Percentiles rank a stretch among this genome's conserved stretches.
Evolutionary conservation across 108 stramenopile species (phyloP).

Genomic region (Fistulifera solaris): DNA sequence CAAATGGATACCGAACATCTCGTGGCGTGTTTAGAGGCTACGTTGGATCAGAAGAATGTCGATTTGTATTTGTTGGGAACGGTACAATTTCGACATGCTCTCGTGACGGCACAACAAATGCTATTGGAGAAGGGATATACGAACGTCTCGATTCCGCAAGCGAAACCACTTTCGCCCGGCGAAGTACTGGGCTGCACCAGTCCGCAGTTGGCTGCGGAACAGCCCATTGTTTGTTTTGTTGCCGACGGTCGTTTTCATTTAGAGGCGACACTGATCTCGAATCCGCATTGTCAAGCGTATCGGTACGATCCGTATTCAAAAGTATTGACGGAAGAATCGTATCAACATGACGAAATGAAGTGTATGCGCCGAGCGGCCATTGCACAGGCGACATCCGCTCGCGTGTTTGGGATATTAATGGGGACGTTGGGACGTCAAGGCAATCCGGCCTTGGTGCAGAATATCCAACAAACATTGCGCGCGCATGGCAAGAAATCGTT

Average conservation of each 20-base stretch:
- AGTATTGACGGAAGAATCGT: conserved; percentile 80
- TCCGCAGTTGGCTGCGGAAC: conserved; percentile 40
- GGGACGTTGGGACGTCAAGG: conserved; percentile 98
- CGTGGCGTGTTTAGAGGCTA: conserved; percentile 67
- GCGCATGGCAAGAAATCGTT: conserved; percentile 47
- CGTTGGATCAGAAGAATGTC: conserved; percentile 17
- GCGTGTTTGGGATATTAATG: conserved; percentile 80
- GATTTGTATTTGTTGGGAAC: conserved; percentile 53
- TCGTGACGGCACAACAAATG: conserved; percentile 52
- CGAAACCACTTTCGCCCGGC: conserved; percentile 82
- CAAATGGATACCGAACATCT: conserved; percentile 82
- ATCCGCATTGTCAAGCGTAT: conserved; percentile 68
- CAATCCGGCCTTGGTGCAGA: conserved; percentile 87
- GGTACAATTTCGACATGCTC: conserved; percentile 84
- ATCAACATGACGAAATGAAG: conserved; percentile 87
- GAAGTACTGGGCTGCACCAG: conserved; percentile 98
- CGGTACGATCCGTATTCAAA: conserved; percentile 97
- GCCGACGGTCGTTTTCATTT: conserved; percentile 99
- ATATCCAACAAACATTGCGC: conserved; percentile 46
- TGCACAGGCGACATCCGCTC: conserved; percentile 19
- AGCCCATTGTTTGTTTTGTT: conserved; percentile 82
- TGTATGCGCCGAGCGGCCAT: conserved; percentile 58
- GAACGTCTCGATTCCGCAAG: conserved; percentile 63
- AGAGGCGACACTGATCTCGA: conserved; percentile 96
- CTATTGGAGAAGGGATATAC: conserved; percentile 29